Conservation (phyloP, 1,139 yeast species). For the Zygosaccharomyces sapae region DNA sequence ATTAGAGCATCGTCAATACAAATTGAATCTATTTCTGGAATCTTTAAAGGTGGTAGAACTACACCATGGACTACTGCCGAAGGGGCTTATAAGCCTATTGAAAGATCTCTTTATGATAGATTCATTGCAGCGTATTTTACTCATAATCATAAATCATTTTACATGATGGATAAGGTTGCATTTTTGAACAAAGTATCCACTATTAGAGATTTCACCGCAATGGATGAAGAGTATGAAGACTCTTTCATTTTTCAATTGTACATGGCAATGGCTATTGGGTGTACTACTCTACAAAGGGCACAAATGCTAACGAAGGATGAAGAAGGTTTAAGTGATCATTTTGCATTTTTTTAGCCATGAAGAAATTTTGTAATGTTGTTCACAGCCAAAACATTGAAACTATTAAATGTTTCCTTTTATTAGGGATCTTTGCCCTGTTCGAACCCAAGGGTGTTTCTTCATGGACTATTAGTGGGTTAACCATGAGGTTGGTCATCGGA, state of each 20-base stretch:
- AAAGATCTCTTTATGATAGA: constrained; percentile 29
- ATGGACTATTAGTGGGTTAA: constrained; percentile 49
- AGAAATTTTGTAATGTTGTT: constrained; percentile 37
- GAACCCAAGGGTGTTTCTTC: constrained; percentile 45
- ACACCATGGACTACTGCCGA: constrained; percentile 25
- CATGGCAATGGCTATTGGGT: constrained; percentile 49
- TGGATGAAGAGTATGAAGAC: constrained; percentile 24
- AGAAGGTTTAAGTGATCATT: constrained; percentile 37
- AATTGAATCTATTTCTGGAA: constrained; percentile 28
- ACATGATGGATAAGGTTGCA: constrained; percentile 41
- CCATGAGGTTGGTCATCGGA: constrained; percentile 41
- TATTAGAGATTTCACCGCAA: constrained; percentile 33
- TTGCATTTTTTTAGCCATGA: constrained; percentile 40
- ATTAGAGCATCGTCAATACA: constrained; percentile 31
- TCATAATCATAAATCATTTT: constrained; percentile 44
- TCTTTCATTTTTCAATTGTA: constrained; percentile 41
- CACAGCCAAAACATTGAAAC: constrained; percentile 39
- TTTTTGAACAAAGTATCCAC: constrained; percentile 37
- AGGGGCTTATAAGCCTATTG: constrained; percentile 23
- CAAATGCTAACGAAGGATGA: constrained; percentile 38
- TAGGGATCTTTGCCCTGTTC: constrained; percentile 46
- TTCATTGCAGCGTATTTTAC: constrained; percentile 43
- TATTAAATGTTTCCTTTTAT: constrained; percentile 40
- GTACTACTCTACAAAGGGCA: constrained; percentile 44
- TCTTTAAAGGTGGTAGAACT: constrained; percentile 31